A percentile compares a stretch with the other conserved stretches of the same genome.
Conservation (phyloP, 768 basidiomycete species). For the Suillus spraguei region DNA sequence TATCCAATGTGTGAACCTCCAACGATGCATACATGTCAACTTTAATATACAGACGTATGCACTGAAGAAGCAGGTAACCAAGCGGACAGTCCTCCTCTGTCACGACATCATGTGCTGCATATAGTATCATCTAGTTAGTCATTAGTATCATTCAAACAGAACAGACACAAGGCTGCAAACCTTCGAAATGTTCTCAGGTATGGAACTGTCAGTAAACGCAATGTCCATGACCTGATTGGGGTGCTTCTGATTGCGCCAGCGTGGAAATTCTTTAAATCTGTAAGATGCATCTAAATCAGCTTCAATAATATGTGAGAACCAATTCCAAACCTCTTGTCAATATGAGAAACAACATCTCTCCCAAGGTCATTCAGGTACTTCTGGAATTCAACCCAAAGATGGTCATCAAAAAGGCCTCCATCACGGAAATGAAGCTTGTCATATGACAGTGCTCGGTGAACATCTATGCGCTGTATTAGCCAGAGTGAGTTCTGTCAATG, state of each 20-base stretch:
- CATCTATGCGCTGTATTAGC: too few species aligned
- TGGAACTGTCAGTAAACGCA: too few species aligned
- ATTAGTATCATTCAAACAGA: too few species aligned
- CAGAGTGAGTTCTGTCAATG: too few species aligned
- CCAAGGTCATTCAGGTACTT: neutral
- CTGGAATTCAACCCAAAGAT: neutral
- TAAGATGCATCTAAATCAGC: neutral
- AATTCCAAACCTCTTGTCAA: slow-evolving; percentile 1
- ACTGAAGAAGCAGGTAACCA: slow-evolving; percentile 32
- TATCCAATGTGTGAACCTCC: slow-evolving; percentile 34
- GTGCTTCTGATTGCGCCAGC: too few species aligned
- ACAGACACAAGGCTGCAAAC: too few species aligned
- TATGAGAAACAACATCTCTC: neutral
- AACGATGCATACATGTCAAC: slow-evolving; percentile 33
- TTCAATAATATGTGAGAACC: neutral
- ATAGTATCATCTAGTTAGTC: too few species aligned
- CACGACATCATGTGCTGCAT: too few species aligned
- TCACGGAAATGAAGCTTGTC: neutral
- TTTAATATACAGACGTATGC: slow-evolving; percentile 34
- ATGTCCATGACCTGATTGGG: too few species aligned
- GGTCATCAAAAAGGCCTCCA: neutral
- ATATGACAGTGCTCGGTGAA: too few species aligned
- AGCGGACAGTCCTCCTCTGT: slow-evolving; percentile 6
- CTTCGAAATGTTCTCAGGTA: too few species aligned
- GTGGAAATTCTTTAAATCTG: neutral